These are phyloP conservation scores for Moesziomyces parantarcticus DNA, from an alignment of 1,284 basidiomycete genomes.

Conservation along the genomic window DNA sequence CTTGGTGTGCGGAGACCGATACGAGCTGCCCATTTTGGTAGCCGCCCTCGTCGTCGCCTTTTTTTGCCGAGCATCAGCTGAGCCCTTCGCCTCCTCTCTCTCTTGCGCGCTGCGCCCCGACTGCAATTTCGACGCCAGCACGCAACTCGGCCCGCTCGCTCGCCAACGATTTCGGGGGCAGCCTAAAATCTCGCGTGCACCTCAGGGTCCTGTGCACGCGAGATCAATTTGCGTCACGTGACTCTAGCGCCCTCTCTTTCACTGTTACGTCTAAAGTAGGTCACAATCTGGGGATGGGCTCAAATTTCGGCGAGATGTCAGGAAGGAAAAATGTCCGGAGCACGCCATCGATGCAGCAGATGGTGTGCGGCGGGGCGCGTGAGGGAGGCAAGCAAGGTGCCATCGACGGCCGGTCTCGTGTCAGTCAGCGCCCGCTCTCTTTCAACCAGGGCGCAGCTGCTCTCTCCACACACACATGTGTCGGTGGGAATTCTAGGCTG, in stretches of 20 bases:
- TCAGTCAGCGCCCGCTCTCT: background rate
- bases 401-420: slow-evolving; percentile 16
- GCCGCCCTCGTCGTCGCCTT: too few species aligned
- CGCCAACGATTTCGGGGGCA: too few species aligned
- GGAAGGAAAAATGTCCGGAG: slow-evolving; percentile 1
- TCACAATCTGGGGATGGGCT: too few species aligned
- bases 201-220: background rate
- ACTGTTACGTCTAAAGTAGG: background rate
- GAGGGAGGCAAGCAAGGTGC: slow-evolving; percentile 5
- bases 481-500: too few species aligned
- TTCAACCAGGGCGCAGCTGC: background rate
- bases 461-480: background rate
- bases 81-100: too few species aligned
- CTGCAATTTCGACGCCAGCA: too few species aligned
- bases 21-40: too few species aligned
- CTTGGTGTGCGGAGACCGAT: too few species aligned
- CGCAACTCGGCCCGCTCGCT: too few species aligned
- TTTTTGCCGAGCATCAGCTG: too few species aligned
- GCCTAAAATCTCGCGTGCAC: background rate
- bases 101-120: too few species aligned
- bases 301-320: too few species aligned
- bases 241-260: background rate
- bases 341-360: slow-evolving; percentile 30
- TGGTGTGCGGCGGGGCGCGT: slow-evolving; percentile 36
- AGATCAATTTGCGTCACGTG: background rate